Conservation (phyloP, 1,139 yeast species). For the Suhomyces wounanorum region DNA sequence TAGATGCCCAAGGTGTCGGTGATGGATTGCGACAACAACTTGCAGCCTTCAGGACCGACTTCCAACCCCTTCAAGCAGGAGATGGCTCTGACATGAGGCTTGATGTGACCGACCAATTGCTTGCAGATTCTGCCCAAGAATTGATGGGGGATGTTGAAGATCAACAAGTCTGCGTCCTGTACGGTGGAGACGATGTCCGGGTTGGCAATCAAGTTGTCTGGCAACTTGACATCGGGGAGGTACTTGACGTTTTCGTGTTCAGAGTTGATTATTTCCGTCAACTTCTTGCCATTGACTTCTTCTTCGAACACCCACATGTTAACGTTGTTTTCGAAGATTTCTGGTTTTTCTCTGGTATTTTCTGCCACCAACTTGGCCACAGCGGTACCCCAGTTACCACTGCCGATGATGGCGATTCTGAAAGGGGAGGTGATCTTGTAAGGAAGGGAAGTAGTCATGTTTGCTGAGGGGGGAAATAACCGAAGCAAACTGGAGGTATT, state of each 20-base stretch:
- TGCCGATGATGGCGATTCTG: slow-evolving; percentile 46
- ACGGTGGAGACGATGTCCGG: slow-evolving; percentile 43
- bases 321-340: slow-evolving; percentile 39
- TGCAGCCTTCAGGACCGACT: slow-evolving; percentile 48
- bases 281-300: slow-evolving; percentile 42
- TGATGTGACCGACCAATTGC: slow-evolving; percentile 42
- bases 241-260: slow-evolving; percentile 50
- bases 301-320: slow-evolving; percentile 55
- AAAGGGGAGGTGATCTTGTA: slow-evolving; percentile 43
- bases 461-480: background rate
- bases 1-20: slow-evolving; percentile 46
- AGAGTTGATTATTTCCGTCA: slow-evolving; percentile 47
- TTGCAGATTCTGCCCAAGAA: slow-evolving; percentile 43
- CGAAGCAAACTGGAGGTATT: slow-evolving; percentile 4
- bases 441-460: slow-evolving; percentile 36
- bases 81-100: slow-evolving; percentile 44
- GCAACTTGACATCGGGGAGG: slow-evolving; percentile 47
- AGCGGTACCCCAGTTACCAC: slow-evolving; percentile 55
- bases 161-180: slow-evolving; percentile 46
- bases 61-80: slow-evolving; percentile 53
- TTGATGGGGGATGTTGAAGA: slow-evolving; percentile 53
- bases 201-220: slow-evolving; percentile 42
- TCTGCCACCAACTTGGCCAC: slow-evolving; percentile 51
- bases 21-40: slow-evolving; percentile 46
- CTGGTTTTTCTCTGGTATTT: slow-evolving; percentile 44